Evolutionary conservation across 352 stramenopile species (phyloP), one percentile per base, ranked within the genome.

Genomic region (Globisporangium carolinianum): DNA sequence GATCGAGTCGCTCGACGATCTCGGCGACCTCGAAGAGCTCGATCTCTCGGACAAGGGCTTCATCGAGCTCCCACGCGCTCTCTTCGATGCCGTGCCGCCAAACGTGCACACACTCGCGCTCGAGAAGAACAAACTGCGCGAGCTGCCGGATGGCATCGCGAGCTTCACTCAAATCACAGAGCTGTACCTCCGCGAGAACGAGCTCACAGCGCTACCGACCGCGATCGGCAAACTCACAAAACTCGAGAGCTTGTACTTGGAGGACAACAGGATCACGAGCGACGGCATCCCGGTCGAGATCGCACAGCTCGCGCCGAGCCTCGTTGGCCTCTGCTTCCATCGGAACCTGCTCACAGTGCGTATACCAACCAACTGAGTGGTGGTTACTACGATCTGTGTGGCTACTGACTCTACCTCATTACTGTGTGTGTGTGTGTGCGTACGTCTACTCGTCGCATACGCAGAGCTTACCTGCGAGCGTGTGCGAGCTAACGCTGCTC

Each of bases 131-230:
- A 55, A 76, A 49, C 57, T 94, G 39, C 63, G 53, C 7, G 32
- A 62, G 6, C 57, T 94, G 12, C 76, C 83, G 3, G 73, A 86
- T 41, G 72, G 47, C 24, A 82, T 94, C 17, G 75, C 66, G 0
- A 53, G 66, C n/a, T 67, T 78, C 37, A 60, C 57, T 10, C 78
- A 83, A 35, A 74, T 95, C 47, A 83, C 68, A 1, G 86, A 96
- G 63, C 69, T 96, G 18, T 96, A 96, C 53, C 36, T 96, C 37
- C 71, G 87, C 9, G 69, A 94, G 55, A 96, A 96, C 61, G 53
- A 83, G 50, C 66, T 96, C 42, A 68, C 55, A 5, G 61, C 58
- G 15, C 63, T 96, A 24, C 78, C 86, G 0, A 35, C 58, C 5
- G 66, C 63, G 15, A 83, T 95, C 42, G 66, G 75, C 11, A 58